A percentile compares a stretch with the other conserved stretches of the same genome.
phyloP scores from a whole-genome alignment of 1,284 basidiomycete species.

The Ceratobasidium theobromae region DNA sequence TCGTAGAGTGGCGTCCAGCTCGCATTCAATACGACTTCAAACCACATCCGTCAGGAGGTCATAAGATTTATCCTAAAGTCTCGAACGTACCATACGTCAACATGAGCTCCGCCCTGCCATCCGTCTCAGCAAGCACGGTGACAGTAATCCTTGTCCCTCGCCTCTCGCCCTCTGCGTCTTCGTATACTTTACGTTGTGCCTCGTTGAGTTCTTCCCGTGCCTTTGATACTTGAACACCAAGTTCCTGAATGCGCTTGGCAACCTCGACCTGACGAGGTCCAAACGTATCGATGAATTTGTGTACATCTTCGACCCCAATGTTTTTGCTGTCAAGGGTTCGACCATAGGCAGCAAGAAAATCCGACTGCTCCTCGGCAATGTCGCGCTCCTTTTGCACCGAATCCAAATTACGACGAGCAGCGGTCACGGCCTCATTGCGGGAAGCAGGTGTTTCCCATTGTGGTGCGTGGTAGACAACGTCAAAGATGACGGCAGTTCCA shows the following conservation, averaged over 20 bases:
- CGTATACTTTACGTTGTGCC: constrained; percentile 20
- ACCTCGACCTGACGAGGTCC: constrained; percentile 29
- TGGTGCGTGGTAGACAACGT: constrained; percentile 38
- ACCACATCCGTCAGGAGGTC: neutral
- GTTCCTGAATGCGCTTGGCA: constrained; percentile 13
- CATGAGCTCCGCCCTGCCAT: constrained; percentile 33
- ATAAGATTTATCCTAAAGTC: neutral
- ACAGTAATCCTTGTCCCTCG: constrained; percentile 35
- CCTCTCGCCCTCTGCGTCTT: constrained; percentile 31
- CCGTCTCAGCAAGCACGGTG: constrained; percentile 32
- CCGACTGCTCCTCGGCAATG: constrained; percentile 25
- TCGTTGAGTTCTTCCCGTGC: constrained; percentile 27
- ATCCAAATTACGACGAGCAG: constrained; percentile 24
- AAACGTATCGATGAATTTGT: constrained; percentile 36
- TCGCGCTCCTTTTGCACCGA: constrained; percentile 26
- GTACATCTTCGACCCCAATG: constrained; percentile 28
- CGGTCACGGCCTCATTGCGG: constrained; percentile 23
- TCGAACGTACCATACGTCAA: constrained; percentile 35
- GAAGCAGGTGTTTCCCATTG: neutral
- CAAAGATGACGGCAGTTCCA: constrained; percentile 38
- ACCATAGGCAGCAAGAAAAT: constrained; percentile 34
- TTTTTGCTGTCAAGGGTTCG: constrained; percentile 34
- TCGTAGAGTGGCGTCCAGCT: constrained; percentile 40
- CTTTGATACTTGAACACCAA: constrained; percentile 28
- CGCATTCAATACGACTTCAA: constrained; percentile 37